phyloP scores from a whole-genome alignment of 202 grass and related monocot genomes.

The Musa balbisiana region DNA sequence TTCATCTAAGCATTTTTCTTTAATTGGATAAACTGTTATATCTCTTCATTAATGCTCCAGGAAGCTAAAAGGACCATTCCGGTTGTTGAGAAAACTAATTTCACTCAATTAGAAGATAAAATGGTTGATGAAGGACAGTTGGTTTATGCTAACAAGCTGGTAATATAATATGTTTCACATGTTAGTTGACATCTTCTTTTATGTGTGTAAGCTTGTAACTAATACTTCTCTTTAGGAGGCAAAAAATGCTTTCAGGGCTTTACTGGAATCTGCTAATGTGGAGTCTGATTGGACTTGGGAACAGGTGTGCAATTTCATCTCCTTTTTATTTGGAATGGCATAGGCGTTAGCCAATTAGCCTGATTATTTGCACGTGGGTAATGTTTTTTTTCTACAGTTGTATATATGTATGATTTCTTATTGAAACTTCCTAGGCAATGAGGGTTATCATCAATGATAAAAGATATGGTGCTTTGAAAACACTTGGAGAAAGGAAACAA shows the following conservation, averaged over 20 bases:
- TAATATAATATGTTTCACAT: slow-evolving; percentile 30
- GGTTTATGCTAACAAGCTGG: slow-evolving; percentile 81
- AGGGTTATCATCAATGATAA: slow-evolving; percentile 98
- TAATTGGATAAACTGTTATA: background rate
- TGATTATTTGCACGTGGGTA: background rate
- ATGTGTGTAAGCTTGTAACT: slow-evolving; percentile 11
- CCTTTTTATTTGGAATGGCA: background rate
- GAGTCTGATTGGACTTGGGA: slow-evolving; percentile 96
- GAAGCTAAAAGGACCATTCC: slow-evolving; percentile 77
- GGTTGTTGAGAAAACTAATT: slow-evolving; percentile 55
- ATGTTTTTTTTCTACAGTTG: slow-evolving; percentile 7
- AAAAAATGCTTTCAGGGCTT: slow-evolving; percentile 81
- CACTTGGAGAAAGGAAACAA: slow-evolving; percentile 96
- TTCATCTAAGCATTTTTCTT: background rate
- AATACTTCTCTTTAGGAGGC: slow-evolving; percentile 37
- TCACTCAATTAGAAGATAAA: slow-evolving; percentile 68
- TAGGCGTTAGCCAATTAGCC: slow-evolving; percentile 6
- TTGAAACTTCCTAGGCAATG: slow-evolving; percentile 58
- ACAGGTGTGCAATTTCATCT: slow-evolving; percentile 41
- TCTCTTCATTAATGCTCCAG: slow-evolving; percentile 23
- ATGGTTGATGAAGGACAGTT: slow-evolving; percentile 64
- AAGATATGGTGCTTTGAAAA: slow-evolving; percentile 84
- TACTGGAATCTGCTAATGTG: slow-evolving; percentile 93
- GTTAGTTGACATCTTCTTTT: slow-evolving; percentile 11
- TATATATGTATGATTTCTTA: slow-evolving; percentile 21